Base-by-base conservation (phyloP, 2,329 filamentous ascomycete genomes). In the Rasamsonia emersonii region DNA sequence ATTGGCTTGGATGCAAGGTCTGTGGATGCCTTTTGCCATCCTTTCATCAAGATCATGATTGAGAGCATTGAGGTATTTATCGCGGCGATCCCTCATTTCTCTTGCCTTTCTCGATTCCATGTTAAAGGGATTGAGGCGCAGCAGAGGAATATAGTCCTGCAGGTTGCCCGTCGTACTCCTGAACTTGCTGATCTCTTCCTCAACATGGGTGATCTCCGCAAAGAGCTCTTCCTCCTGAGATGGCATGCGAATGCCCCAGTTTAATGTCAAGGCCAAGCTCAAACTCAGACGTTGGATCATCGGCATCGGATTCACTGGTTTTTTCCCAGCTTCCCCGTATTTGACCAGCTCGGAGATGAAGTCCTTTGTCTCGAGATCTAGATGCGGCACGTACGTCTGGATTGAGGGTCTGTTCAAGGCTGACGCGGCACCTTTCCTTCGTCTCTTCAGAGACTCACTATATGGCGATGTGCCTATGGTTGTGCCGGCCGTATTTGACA, bases 401-500 rank as follows among this genome's bases (percentile, higher is more conserved):
- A 80, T 72, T 0, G 74, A 74, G 0, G 77, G 75, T 28, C 76
- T 72, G 50, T 81, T 81, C 11, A 81, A 59, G 1, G 77, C 77
- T 3, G 73, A 73, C 0, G 76, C 77, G 1, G 76, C 77, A 10
- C 74, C 77, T 51, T 81, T 81, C 36, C 76, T 65, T 19, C 76
- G 63, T 4, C 75, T 63, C 50, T 80, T 81, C 17, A 80, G 54
- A 0, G 71, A 76, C 3, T 81, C 76, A 33, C 70, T 75, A 47
- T 77, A 82, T 0, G 77, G 77, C 1, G 73, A 77, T 0, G 77
- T 82, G 1, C 77, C 77, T 35, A 82, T 80, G 0, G 77, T 82
- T 1, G 76, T 80, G 4, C 77, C 76, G 1, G 75, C 71, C 0
- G 77, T 80, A 25, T 77, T 74, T 2, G 73, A 77, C 2, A 79